Evolutionary conservation across 2,329 filamentous ascomycete species (phyloP).

Genomic region (Nectriaceae sp.): DNA sequence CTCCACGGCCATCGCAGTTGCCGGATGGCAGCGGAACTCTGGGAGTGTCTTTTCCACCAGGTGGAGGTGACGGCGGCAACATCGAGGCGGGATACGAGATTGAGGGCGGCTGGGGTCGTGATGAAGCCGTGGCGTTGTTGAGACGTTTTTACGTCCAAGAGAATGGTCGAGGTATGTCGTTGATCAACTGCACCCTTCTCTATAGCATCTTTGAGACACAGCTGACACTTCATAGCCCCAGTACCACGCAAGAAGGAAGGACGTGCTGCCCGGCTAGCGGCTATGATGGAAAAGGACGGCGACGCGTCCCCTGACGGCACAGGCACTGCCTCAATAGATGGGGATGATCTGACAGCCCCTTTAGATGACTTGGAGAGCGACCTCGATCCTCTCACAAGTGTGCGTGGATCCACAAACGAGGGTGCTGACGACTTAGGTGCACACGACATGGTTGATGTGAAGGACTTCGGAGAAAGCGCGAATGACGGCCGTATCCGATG

Average conservation of each 20-base stretch:
- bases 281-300: conserved; percentile 50
- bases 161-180: conserved; percentile 76
- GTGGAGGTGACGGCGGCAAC: conserved; percentile 60
- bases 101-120: conserved; percentile 82
- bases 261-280: conserved; percentile 53
- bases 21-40: conserved; percentile 39
- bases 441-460: too few species aligned
- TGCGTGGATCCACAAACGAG: too few species aligned
- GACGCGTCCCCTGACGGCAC: conserved; percentile 5
- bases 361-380: too few species aligned
- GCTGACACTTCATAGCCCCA: conserved; percentile 40
- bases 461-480: too few species aligned
- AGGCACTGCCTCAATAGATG: neutral
- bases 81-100: conserved; percentile 80
- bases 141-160: conserved; percentile 97
- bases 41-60: conserved; percentile 38
- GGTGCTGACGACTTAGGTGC: conserved; percentile 5
- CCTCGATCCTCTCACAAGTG: too few species aligned
- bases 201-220: neutral
- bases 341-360: neutral
- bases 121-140: conserved; percentile 90
- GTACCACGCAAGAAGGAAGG: conserved; percentile 58
- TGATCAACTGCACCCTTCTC: neutral
- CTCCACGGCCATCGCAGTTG: conserved; percentile 38
- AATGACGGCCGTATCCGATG: too few species aligned